Conservation (phyloP, 1,284 basidiomycete genomes). For the Puccinia hordei region DNA sequence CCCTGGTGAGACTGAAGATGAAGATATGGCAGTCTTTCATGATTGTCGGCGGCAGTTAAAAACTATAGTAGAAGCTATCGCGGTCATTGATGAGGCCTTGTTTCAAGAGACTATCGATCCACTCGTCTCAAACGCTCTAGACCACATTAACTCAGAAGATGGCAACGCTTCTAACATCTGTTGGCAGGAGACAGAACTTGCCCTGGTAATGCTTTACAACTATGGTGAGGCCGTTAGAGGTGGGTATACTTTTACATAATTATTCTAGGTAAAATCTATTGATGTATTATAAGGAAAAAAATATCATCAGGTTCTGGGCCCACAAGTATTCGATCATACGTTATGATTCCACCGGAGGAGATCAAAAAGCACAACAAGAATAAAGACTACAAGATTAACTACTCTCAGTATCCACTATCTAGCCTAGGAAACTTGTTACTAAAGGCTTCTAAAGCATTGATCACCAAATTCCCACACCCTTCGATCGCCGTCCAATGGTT, state of each 20-base stretch:
- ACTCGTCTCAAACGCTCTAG: conserved; percentile 73
- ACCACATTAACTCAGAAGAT: conserved; percentile 65
- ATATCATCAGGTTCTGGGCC: conserved; percentile 32
- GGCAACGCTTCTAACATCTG: conserved; percentile 66
- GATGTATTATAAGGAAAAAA: not conserved
- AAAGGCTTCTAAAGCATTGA: conserved; percentile 77
- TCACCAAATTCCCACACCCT: conserved; percentile 80
- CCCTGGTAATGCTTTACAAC: conserved; percentile 84
- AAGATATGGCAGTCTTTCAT: conserved; percentile 81
- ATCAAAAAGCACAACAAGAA: conserved; percentile 50
- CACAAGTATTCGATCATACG: conserved; percentile 35
- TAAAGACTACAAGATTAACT: conserved; percentile 48
- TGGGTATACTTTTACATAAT: conserved; percentile 18
- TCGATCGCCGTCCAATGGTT: conserved; percentile 91
- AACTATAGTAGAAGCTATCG: conserved; percentile 76
- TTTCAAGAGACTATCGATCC: conserved; percentile 72
- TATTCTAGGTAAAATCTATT: not conserved
- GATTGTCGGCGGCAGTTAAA: conserved; percentile 84
- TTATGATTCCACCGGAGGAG: conserved; percentile 44
- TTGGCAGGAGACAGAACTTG: conserved; percentile 94
- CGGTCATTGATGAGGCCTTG: conserved; percentile 77
- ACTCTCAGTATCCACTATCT: conserved; percentile 70
- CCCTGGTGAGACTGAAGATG: conserved; percentile 81
- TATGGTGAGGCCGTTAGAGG: conserved; percentile 71
- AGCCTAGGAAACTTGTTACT: conserved; percentile 86